Evolutionary conservation across 345 rosid genomes (phyloP), one percentile per base, ranked within the genome.

Genomic region (Garcia nutans): DNA sequence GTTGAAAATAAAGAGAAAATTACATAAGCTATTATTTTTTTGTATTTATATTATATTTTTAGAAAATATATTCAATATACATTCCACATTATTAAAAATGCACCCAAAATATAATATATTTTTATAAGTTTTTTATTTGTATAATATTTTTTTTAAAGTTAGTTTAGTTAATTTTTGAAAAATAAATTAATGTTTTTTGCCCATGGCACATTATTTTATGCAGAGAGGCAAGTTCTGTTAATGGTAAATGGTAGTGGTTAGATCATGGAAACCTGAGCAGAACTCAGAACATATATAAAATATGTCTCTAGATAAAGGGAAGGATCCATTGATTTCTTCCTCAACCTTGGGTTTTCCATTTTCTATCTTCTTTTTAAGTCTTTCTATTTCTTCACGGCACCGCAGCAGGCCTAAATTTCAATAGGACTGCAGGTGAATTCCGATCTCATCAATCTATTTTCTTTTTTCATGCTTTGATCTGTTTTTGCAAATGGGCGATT

Each of bases 181-280:
- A 37, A 37, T 37, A 37, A 37, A 37, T 37, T 37, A 37, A 2
- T 37, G 41, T 37, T 3, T 4, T n/a, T 47, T 13, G 50, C 13
- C 50, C 50, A 47, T 10, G 41, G 5, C 41, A 6, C 41, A 37
- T 37, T 37, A 37, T 37, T 37, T 37, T 37, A 33, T 33, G 37
- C 37, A 37, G 41, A 37, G 41, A 11, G 0, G n/a, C 58, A 54
- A 15, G 58, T 54, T 54, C 19, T 17, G n/a, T 1, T 16, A 16
- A 15, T 16, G 20, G 22, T 2, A 54, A 54, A 54, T 54, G 20
- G 17, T 3, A 71, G 64, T 37, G 20, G 75, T 59, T 42, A 45
- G 66, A 58, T 58, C 75, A 15, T 55, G 74, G 74, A 33, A 70
- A 31, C 74, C 28, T 70, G 45, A 16, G 58, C 16, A 54, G 1